Evolutionary conservation across 2,329 filamentous ascomycete genomes (phyloP), one percentile per base, ranked within the genome.

Genomic region (Penicillium italicum): DNA sequence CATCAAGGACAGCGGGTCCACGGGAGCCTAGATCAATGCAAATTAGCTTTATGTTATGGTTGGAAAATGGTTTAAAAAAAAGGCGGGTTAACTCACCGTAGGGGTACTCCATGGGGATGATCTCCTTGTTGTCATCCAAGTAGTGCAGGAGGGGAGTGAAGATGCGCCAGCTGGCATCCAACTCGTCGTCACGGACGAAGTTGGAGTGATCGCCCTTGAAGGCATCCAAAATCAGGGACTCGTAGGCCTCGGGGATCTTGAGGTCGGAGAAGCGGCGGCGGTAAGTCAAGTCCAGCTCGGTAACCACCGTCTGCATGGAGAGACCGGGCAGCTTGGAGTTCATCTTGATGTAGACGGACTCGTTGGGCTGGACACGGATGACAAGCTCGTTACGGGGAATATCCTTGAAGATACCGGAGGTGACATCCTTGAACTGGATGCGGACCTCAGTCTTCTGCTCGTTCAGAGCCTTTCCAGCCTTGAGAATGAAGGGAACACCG

Each of bases 311-410:
- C 82, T 99, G 94, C 92, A 97, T 99, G 81, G 91, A 97, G 69
- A 99, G 82, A 69, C 94, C 94, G 20, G 94, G 95, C 57, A 99
- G 83, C 83, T 99, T 99, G 30, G 93, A 97, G 87, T 99, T 99
- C 94, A 99, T 99, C 86, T 99, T 99, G 77, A 97, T 96, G 80
- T 99, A 99, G 65, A 99, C 92, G 73, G 90, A 96, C 83, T 99
- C 94, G 80, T 99, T 99, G 68, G 94, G 94, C 81, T 99, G 94
- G 63, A 99, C 96, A 66, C 94, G 92, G 81, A 99, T 97, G 69
- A 99, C 94, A 64, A 99, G 88, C 80, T 99, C 94, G 81, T 99
- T 99, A 66, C 95, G 89, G 57, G 94, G 95, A 72, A 99, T 99
- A 74, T 99, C 93, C 84, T 97, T 97, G 82, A 99, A 99, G 77